Percentiles rank a stretch among this genome's conserved stretches.
These are phyloP conservation scores for Entonaema liquescens DNA, from an alignment of 495 filamentous ascomycete genomes.

Conservation along the genomic window DNA sequence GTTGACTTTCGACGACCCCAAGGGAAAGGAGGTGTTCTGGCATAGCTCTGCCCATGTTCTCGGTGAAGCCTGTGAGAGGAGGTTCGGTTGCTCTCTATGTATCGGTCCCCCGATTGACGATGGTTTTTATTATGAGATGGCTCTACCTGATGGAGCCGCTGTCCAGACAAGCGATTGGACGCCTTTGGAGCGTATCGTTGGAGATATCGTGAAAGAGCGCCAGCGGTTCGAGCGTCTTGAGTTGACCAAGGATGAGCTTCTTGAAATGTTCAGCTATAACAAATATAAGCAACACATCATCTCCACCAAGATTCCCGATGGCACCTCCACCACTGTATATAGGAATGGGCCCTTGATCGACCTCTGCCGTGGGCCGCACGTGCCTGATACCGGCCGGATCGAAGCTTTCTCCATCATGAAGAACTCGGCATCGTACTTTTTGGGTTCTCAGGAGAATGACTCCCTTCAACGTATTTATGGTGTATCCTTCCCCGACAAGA, in stretches of 20 bases:
- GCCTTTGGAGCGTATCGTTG: constrained; percentile 76
- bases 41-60: constrained; percentile 92
- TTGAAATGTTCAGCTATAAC: constrained; percentile 96
- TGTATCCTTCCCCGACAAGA: constrained; percentile 97
- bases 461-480: constrained; percentile 96
- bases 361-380: constrained; percentile 75
- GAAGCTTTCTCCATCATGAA: constrained; percentile 91
- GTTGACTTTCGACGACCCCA: constrained; percentile 82
- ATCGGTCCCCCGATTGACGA: constrained; percentile 91
- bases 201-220: constrained; percentile 90
- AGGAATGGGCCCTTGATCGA: constrained; percentile 67
- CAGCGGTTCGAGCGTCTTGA: constrained; percentile 92
- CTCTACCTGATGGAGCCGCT: constrained; percentile 74
- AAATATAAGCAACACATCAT: constrained; percentile 97
- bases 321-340: constrained; percentile 92
- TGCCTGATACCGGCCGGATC: constrained; percentile 90
- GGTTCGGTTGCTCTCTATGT: constrained; percentile 89
- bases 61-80: constrained; percentile 89
- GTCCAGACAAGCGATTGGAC: constrained; percentile 81
- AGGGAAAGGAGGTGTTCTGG: constrained; percentile 89
- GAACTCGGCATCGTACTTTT: constrained; percentile 97
- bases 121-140: constrained; percentile 99
- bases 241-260: constrained; percentile 85
- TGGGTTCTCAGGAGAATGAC: constrained; percentile 91
- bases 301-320: constrained; percentile 86